phyloP scores from a whole-genome alignment of 768 basidiomycete species.

The Kwoniella pini region DNA sequence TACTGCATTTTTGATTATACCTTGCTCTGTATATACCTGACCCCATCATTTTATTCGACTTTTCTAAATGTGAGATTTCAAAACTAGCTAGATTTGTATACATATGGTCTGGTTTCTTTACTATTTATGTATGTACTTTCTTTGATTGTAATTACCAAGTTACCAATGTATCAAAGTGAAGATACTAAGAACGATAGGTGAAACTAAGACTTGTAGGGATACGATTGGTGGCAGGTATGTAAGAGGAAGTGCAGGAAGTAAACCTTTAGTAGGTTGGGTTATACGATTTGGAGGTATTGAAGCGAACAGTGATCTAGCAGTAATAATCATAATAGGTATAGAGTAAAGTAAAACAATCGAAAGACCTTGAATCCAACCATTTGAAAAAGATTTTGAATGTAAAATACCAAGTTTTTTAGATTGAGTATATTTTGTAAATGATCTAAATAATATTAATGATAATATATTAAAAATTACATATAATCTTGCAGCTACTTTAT shows the following conservation, averaged over 20 bases:
- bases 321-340: slow-evolving; percentile 25
- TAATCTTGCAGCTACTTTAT: slow-evolving; percentile 12
- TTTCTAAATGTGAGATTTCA: no score
- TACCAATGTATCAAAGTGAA: slow-evolving; percentile 16
- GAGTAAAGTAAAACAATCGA: slow-evolving; percentile 16
- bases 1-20: no score
- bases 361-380: slow-evolving; percentile 19
- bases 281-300: slow-evolving; percentile 13
- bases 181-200: slow-evolving; percentile 18
- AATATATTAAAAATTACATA: slow-evolving; percentile 25
- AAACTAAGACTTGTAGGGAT: slow-evolving; percentile 17
- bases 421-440: slow-evolving; percentile 3
- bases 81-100: no score
- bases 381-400: neutral
- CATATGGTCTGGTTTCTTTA: no score
- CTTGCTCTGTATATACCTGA: no score
- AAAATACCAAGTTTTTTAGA: neutral
- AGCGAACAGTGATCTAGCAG: slow-evolving; percentile 23
- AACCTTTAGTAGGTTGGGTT: slow-evolving; percentile 1
- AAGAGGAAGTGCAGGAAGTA: slow-evolving; percentile 11
- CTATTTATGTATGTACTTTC: no score
- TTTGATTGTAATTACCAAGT: neutral
- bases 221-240: slow-evolving; percentile 10
- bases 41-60: no score
- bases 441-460: slow-evolving; percentile 12